Evolutionary conservation across 75 land plant species (phyloP), one percentile per base, ranked within the genome.

Genomic region (Chamaecyparis obtusa): DNA sequence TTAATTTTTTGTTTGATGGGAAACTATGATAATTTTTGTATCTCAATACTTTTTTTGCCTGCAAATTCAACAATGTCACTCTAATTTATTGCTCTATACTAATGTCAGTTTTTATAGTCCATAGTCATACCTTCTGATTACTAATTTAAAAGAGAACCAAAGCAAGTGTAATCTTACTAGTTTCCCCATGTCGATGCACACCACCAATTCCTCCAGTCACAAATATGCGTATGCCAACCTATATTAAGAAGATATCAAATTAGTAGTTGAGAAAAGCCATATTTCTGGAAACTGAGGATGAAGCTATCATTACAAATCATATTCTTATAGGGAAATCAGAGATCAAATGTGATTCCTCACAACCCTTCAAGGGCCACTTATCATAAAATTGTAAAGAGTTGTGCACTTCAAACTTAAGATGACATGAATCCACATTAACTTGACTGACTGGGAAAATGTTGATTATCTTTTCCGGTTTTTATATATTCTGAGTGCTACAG

Each of bases 131-230:
- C 14, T 83, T 15, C 3, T 44, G 21, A 30, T 46, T 33, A 32
- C 67, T 84, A 21, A 85, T 54, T 54, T 13, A 35, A n/a, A 57
- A n/a, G n/a, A 56, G 2, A 74, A 71, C 39, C 37, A 39, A 48
- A 84, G 55, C 33, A 15, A 87, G 13, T 49, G 37, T 10, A 43
- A 83, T 51, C 97, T 92, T 92, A 98, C 99, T 93, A 64, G 87
- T 85, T 82, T 98, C 99, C 43, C 97, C 99, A 87, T 93, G 92
- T 84, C 97, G 92, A 88, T 98, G 99, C 13, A 98, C 99, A 76
- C 99, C 99, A 86, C 99, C 99, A 92, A 96, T 95, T 16, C 99
- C 99, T 48, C 99, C 99, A 89, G 99, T 98, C 37, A 95, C 99
- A 90, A 98, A 98, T 1, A 98, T 88, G 49, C 87, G 91, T 75